Conservation (phyloP, 2,329 filamentous ascomycete genomes). For the Simplicillium aogashimaense region DNA sequence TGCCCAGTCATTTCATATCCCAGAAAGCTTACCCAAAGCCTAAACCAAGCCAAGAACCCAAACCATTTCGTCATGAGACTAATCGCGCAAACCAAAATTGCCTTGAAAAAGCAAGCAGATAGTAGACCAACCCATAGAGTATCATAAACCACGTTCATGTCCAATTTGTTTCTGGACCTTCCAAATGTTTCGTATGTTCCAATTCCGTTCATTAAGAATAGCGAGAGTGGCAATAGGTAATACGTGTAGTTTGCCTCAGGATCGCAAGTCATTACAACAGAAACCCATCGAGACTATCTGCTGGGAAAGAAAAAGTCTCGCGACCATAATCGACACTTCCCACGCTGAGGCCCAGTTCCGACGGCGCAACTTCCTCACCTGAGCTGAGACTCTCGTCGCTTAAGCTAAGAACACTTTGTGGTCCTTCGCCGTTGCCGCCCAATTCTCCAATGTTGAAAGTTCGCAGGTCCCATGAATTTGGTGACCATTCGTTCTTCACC, state of each 20-base stretch:
- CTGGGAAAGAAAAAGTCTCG: constrained; percentile 4
- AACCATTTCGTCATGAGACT: no score
- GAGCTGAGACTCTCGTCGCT: constrained; percentile 51
- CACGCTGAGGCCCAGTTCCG: constrained; percentile 34
- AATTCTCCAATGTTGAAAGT: constrained; percentile 42
- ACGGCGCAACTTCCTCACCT: constrained; percentile 37
- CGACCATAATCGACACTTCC: constrained; percentile 20
- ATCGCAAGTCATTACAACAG: constrained; percentile 7
- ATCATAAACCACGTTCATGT: no score
- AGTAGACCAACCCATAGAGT: not conserved
- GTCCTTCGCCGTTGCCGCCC: constrained; percentile 26
- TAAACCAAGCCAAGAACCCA: no score
- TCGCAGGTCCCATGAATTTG: constrained; percentile 45
- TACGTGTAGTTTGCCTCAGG: no score
- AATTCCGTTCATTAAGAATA: constrained; percentile 9
- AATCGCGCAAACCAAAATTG: no score
- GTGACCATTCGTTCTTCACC: constrained; percentile 40
- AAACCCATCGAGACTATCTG: constrained; percentile 11
- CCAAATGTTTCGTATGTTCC: constrained; percentile 7
- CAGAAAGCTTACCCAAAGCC: no score
- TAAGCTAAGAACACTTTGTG: constrained; percentile 44
- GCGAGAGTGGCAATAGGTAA: not conserved
- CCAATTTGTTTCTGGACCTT: no score
- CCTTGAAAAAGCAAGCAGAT: not conserved
- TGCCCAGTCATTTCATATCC: no score